Base-by-base conservation (phyloP, 2,329 filamentous ascomycete species). In the Epichloe gansuensis region DNA sequence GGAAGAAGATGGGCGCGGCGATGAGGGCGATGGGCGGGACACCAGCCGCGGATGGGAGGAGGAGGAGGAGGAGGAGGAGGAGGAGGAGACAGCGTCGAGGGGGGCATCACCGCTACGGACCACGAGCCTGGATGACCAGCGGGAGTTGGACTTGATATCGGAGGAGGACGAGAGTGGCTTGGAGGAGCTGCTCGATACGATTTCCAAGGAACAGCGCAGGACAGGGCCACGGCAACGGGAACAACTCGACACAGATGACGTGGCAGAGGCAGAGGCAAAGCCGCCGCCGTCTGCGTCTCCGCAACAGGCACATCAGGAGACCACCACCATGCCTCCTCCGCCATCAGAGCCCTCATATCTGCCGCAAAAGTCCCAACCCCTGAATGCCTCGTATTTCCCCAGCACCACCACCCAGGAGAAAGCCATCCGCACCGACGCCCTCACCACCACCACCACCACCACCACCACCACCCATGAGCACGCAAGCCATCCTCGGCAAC, bases 401-500 rank as follows among this genome's bases (percentile, higher is more conserved):
- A 6, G 28, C 21, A 39, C n/a, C 21, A 39, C n/a, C 35, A 25
- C 28, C 15, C n/a, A 12, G 8, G 17, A 23, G 46, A 48, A 34
- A 13, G 3, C 23, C 12, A 25, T 38, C 21, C 11, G 9, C n/a
- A 2, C 46, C 31, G 46, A 7, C 17, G 15, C 34, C 34, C 9
- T 7, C n/a, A 2, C 23, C 44, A 11, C 60, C 57, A 11, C 54
- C 54, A 1, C 52, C 55, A 2, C 56, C 52, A 3, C 6, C 50
- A 7, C 59, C 57, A 9, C 55, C 54, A 1, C 54, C 54, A 3
- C 57, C 68, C 2, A 58, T 65, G 25, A 76, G 74, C 56, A 81
- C 77, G 0, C 78, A 80, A 55, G 66, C 72, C 8, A 78, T 81
- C n/a, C 64, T 80, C 8, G 63, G 70, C 42, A 69, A 77, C 54